Base-by-base conservation (phyloP, 306 rosid species). In the Glycyrrhiza uralensis region DNA sequence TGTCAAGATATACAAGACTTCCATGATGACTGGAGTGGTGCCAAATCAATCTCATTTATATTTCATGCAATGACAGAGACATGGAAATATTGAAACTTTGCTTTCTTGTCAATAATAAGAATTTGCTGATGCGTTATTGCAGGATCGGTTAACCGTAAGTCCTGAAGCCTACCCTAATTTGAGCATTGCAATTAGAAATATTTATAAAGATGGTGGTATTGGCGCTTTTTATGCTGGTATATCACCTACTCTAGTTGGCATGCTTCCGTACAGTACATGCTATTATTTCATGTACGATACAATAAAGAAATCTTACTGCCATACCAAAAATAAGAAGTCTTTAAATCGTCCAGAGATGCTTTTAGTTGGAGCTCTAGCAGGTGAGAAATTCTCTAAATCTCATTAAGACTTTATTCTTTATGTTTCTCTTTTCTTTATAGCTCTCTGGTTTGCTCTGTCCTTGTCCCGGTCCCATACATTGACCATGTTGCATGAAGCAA, bases 211-310 rank as follows among this genome's bases (percentile, higher is more conserved):
- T n/a, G 96, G 97, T 50, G 98, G 98, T 72, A 59, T 89, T 73
- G 87, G 88, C 66, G 90, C 92, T 59, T 87, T 92, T 68, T 94
- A 94, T 87, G 82, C 98, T 11, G 97, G 98, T 69, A 62, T 94
- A 65, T 80, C 92, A 71, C 98, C 98, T 52, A 94, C 98, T 12
- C 73, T 94, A 51, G 72, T 89, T 49, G 98, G 98, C 79, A 94
- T 94, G 98, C 97, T 94, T 50, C 97, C 98, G 7, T 91, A 94
- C 87, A 94, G 98, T 81, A 91, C 98, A 11, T 90, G 98, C 46
- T 91, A 84, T 79, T 94, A 94, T 83, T 94, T 89, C 83, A 91
- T 94, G 98, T 94, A 94, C 5, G 98, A 94, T 50, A 91, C 87
- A 23, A 75, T 94, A 79, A 94, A 94, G 88, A 87, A 72, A 66